These are phyloP conservation scores for Xerocomellus chrysenteron DNA, from an alignment of 768 basidiomycete genomes.

Conservation along the genomic window DNA sequence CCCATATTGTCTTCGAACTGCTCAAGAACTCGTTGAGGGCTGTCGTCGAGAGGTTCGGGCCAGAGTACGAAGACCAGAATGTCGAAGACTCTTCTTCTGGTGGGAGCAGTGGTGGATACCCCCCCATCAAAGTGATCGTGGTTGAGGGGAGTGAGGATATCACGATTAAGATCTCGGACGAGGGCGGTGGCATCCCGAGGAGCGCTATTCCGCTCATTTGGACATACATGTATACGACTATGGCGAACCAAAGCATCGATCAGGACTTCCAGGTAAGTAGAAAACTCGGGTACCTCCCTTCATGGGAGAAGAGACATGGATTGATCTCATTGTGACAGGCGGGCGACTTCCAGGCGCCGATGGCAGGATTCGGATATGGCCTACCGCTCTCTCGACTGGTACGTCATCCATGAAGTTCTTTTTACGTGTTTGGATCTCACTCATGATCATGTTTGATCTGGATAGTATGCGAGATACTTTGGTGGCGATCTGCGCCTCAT, in stretches of 20 bases:
- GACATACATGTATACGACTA: conserved; percentile 98
- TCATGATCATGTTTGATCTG: neutral
- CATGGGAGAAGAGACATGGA: neutral
- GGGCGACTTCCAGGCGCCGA: conserved; percentile 93
- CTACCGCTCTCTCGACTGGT: conserved; percentile 88
- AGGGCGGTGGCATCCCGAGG: conserved; percentile 86
- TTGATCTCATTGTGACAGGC: conserved; percentile 38
- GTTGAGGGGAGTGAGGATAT: conserved; percentile 98
- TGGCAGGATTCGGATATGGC: conserved; percentile 97
- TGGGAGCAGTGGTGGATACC: conserved; percentile 13
- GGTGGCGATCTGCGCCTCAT: conserved; percentile 90
- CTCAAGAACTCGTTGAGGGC: conserved; percentile 97
- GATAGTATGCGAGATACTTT: conserved; percentile 89
- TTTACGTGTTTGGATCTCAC: neutral
- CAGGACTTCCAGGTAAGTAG: conserved; percentile 56
- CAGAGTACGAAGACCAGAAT: conserved; percentile 60
- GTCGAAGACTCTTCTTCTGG: neutral
- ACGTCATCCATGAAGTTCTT: conserved; percentile 26
- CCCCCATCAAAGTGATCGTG: conserved; percentile 52
- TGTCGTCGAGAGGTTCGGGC: conserved; percentile 89
- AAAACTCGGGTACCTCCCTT: neutral
- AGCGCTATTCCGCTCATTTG: conserved; percentile 92
- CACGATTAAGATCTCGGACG: conserved; percentile 97
- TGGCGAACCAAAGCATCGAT: conserved; percentile 68
- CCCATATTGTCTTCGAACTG: conserved; percentile 95